Conservation (phyloP, 805 yeast species). For the Metschnikowia reukaufii region DNA sequence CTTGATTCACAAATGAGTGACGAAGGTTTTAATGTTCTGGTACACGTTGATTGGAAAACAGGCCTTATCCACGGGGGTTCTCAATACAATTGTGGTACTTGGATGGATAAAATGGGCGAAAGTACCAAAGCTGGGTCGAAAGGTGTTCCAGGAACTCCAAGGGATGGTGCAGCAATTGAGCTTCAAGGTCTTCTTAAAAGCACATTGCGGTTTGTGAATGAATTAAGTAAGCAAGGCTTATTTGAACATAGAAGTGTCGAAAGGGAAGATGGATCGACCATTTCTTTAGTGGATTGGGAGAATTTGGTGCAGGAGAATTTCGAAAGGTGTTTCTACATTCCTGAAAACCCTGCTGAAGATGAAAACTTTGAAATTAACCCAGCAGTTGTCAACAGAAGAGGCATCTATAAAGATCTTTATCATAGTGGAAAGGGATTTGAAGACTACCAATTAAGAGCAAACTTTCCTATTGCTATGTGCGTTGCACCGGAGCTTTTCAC, state of each 20-base stretch:
- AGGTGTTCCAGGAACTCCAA: constrained; percentile 96
- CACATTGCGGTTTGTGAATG: constrained; percentile 73
- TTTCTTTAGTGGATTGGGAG: constrained; percentile 73
- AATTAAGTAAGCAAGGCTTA: constrained; percentile 50
- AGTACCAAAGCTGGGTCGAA: constrained; percentile 75
- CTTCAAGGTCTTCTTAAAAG: constrained; percentile 87
- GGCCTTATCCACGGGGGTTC: constrained; percentile 92
- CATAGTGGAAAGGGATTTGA: constrained; percentile 83
- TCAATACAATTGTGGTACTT: constrained; percentile 92
- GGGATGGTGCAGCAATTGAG: constrained; percentile 96
- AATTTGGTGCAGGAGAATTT: constrained; percentile 64
- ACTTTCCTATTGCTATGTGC: constrained; percentile 88
- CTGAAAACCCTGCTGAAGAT: constrained; percentile 64
- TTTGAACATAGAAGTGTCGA: constrained; percentile 60
- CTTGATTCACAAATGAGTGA: constrained; percentile 90
- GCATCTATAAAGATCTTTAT: constrained; percentile 88
- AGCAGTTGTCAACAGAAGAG: constrained; percentile 77
- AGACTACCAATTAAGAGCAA: constrained; percentile 91
- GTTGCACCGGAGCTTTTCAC: constrained; percentile 92
- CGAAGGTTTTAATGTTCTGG: constrained; percentile 85
- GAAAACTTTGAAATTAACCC: constrained; percentile 59
- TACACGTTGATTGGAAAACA: constrained; percentile 81
- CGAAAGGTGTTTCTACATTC: constrained; percentile 78
- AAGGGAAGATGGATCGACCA: constrained; percentile 54
- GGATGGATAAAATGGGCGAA: constrained; percentile 99